Evolutionary conservation across 1,139 yeast genomes (phyloP).

Genomic region (Trichomonascaceae sp.): DNA sequence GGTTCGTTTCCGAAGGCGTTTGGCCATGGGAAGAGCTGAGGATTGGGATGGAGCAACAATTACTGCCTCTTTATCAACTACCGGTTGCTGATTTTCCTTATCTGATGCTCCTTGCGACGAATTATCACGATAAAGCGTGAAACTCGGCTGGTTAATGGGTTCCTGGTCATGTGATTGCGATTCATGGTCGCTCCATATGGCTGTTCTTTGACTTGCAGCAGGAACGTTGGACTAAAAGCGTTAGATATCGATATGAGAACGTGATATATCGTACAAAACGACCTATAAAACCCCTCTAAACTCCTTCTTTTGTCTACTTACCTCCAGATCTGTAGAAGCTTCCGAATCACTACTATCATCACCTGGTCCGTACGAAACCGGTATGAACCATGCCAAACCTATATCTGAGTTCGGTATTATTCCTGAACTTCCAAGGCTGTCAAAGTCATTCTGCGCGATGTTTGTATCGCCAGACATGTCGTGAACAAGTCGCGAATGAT

Average conservation of each 20-base stretch:
- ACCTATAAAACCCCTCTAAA: not conserved
- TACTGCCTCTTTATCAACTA: not conserved
- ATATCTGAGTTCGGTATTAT: conserved; percentile 5
- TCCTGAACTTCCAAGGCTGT: not conserved
- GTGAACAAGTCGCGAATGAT: not conserved
- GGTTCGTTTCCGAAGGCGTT: conserved; percentile 8
- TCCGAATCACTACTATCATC: conserved; percentile 1
- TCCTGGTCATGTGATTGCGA: not conserved
- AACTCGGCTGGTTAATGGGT: not conserved
- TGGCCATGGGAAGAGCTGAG: not conserved
- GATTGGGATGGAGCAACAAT: not conserved
- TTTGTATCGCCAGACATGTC: not conserved
- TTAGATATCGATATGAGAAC: not conserved
- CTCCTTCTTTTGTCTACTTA: not conserved
- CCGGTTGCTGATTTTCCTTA: not conserved
- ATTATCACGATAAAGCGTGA: not conserved
- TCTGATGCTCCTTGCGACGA: not conserved
- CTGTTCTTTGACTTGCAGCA: not conserved
- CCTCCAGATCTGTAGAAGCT: conserved; percentile 4
- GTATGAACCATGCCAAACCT: conserved; percentile 5
- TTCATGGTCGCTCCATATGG: not conserved
- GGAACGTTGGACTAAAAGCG: not conserved
- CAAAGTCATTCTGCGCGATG: not conserved
- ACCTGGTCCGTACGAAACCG: not conserved
- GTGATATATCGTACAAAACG: not conserved